phyloP scores from a whole-genome alignment of 768 basidiomycete genomes.

The Goffeauzyma gilvescens region DNA sequence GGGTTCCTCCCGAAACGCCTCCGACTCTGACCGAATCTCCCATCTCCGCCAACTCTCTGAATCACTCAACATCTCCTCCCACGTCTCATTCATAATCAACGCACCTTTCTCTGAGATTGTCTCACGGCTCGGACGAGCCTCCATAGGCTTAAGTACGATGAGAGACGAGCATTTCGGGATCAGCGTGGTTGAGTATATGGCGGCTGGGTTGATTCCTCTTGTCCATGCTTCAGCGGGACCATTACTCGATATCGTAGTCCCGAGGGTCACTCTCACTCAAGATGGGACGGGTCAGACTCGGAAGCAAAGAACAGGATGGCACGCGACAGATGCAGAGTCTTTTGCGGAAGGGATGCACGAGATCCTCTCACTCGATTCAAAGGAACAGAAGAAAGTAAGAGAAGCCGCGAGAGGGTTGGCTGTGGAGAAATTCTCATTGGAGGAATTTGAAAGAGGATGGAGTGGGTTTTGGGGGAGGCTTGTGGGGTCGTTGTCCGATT shows the following conservation, averaged over 20 bases:
- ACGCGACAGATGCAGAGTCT: conserved; percentile 46
- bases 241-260: conserved; percentile 72
- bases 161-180: conserved; percentile 97
- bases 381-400: conserved; percentile 46
- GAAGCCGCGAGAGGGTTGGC: conserved; percentile 53
- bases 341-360: conserved; percentile 52
- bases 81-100: conserved; percentile 70
- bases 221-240: conserved; percentile 88
- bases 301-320: conserved; percentile 43
- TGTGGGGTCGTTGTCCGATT: no score
- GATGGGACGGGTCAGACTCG: background rate
- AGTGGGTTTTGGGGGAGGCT: conserved; percentile 20
- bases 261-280: conserved; percentile 31
- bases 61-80: no score
- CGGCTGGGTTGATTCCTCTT: conserved; percentile 79
- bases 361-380: conserved; percentile 42
- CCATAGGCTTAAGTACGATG: conserved; percentile 87
- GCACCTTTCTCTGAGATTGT: conserved; percentile 57
- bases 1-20: conserved; percentile 64
- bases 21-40: conserved; percentile 56
- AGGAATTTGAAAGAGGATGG: conserved; percentile 56
- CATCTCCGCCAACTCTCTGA: no score
- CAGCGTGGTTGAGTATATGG: conserved; percentile 95
- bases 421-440: conserved; percentile 51
- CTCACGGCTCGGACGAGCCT: conserved; percentile 50